Conservation (phyloP, 345 rosid genomes). For the Eucalyptus sp. region DNA sequence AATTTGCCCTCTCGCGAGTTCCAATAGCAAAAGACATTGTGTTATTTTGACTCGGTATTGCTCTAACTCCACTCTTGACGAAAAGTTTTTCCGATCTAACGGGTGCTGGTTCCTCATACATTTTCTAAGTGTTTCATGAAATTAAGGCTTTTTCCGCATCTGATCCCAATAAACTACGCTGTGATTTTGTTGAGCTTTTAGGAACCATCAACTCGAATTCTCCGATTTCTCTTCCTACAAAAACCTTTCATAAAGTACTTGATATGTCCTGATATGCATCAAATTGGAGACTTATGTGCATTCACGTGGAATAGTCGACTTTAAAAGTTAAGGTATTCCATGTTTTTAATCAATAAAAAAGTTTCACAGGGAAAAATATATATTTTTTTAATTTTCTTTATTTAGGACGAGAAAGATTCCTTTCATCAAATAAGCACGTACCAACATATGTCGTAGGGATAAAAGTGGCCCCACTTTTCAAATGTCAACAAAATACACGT, state of each 20-base stretch:
- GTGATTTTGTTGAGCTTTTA: neutral
- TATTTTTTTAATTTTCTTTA: no score
- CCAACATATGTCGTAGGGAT: neutral
- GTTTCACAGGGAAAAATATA: no score
- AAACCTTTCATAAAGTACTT: neutral
- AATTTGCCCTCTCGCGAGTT: no score
- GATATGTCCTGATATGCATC: neutral
- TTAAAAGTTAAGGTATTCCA: rapidly evolving
- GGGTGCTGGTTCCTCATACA: neutral
- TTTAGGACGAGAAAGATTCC: neutral
- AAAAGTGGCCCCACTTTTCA: neutral
- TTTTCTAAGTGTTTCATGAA: neutral
- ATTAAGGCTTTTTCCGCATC: neutral
- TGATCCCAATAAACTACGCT: neutral
- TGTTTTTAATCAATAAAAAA: no score
- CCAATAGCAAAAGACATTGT: no score
- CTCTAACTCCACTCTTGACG: no score
- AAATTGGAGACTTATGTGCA: neutral
- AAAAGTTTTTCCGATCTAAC: rapidly evolving
- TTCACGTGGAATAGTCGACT: neutral
- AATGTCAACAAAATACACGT: rapidly evolving
- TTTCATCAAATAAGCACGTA: no score
- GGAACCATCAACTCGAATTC: neutral
- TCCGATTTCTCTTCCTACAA: neutral
- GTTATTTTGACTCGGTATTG: no score